Conservation (phyloP, 1,284 basidiomycete species). For the Testicularia cyperi region DNA sequence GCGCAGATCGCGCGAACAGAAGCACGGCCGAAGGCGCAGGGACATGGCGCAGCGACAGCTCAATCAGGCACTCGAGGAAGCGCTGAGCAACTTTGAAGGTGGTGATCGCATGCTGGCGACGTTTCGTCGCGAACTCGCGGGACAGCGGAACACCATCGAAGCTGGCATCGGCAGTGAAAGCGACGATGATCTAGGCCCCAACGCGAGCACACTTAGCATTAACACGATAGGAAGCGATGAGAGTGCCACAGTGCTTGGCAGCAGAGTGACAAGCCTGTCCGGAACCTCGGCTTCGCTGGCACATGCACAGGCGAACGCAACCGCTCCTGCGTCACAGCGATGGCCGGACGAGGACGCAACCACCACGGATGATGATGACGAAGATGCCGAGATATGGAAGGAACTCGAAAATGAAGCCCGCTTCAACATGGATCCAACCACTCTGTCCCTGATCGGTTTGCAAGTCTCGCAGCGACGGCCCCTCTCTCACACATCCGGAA, state of each 20-base stretch:
- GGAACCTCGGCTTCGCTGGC: slow-evolving; percentile 12
- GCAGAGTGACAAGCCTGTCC: slow-evolving; percentile 20
- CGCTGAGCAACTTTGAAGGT: slow-evolving; percentile 19
- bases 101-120: slow-evolving; percentile 24
- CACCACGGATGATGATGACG: slow-evolving; percentile 28
- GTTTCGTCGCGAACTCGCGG: slow-evolving; percentile 5
- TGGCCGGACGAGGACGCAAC: not conserved
- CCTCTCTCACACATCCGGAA: not conserved
- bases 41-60: slow-evolving; percentile 28
- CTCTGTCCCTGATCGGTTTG: slow-evolving; percentile 40
- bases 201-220: slow-evolving; percentile 35
- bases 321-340: not conserved
- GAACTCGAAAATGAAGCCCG: slow-evolving; percentile 27
- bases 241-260: slow-evolving; percentile 34
- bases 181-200: slow-evolving; percentile 29
- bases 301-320: slow-evolving; percentile 1
- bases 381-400: slow-evolving; percentile 19
- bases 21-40: slow-evolving; percentile 12
- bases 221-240: slow-evolving; percentile 37
- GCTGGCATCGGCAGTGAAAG: slow-evolving; percentile 16
- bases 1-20: slow-evolving; percentile 1
- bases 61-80: slow-evolving; percentile 32
- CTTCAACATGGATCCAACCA: slow-evolving; percentile 50
- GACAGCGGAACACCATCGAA: not conserved
- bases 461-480: slow-evolving; percentile 22